Conservation (phyloP, 2,329 filamentous ascomycete species). For the Boeremia exigua region DNA sequence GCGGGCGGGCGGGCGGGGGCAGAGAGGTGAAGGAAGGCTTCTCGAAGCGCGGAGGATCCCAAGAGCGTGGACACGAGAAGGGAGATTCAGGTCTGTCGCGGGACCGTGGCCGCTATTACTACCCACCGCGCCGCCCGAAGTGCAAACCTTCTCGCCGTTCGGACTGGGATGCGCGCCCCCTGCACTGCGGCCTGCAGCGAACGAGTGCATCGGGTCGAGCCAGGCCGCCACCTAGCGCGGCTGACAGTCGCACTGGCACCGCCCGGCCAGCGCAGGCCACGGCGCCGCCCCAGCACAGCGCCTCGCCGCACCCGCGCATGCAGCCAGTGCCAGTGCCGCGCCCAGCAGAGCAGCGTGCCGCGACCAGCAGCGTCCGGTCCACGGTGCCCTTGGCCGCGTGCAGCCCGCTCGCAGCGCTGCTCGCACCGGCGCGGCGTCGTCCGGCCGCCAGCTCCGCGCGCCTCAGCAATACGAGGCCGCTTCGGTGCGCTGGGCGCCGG, state of each 20-base stretch:
- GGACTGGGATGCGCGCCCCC: constrained; percentile 29
- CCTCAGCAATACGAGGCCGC: too few relatives aligned
- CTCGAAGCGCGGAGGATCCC: constrained; percentile 42
- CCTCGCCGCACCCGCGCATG: constrained; percentile 2
- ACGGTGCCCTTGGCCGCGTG: too few relatives aligned
- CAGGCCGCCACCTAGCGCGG: constrained; percentile 21
- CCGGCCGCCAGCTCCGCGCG: too few relatives aligned
- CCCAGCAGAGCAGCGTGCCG: neutral
- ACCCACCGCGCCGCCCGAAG: constrained; percentile 35
- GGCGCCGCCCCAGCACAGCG: neutral
- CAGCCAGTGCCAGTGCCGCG: neutral
- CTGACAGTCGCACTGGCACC: constrained; percentile 1
- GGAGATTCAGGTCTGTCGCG: constrained; percentile 42
- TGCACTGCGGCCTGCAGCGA: constrained; percentile 31
- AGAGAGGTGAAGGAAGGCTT: constrained; percentile 27
- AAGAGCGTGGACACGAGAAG: constrained; percentile 43
- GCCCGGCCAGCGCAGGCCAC: neutral
- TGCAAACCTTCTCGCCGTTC: constrained; percentile 36
- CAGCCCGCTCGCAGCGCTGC: too few relatives aligned
- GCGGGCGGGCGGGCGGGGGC: neutral
- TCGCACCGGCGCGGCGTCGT: too few relatives aligned
- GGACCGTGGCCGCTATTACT: constrained; percentile 40
- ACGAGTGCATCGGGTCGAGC: constrained; percentile 29
- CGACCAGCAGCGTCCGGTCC: too few relatives aligned
- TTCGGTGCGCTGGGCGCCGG: too few relatives aligned